Evolutionary conservation across 176 grass and related monocot species (phyloP), one percentile per base, ranked within the genome.

Genomic region (Pharus latifolius): DNA sequence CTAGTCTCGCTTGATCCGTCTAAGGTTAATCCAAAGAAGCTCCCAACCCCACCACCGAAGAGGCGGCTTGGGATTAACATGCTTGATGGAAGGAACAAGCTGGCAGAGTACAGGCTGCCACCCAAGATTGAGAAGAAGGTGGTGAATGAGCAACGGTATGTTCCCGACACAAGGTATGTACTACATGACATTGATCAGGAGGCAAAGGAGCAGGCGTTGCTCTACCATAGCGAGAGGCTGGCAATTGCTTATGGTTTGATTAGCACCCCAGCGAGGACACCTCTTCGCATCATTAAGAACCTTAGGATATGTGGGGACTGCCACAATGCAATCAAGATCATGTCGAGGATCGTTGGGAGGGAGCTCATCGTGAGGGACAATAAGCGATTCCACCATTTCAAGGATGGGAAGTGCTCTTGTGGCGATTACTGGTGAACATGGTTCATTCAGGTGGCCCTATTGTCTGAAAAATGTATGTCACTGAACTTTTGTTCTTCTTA

Each of bases 251-350:
- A 91, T 55, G 84, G 91, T 11, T 70, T 91, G 53, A 96, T 96
- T 22, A 96, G 91, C 82, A 96, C 91, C 25, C 91, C 91, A 0
- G 87, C 91, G 4, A 91, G 91, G 72, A 91, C 91, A 10, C 91
- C 91, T 0, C 87, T 96, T 54, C 84, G 87, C 32, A 91, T 96
- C 52, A 96, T 91, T 69, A 96, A 96, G 74, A 91, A 91, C 82
- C 85, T 96, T 26, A 88, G 91, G 77, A 91, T 96, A 17, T 96
- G 91, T 2, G 91, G 91, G 1, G 91, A 96, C 76, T 96, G 91
- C 69, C 91, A 96, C 69, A 96, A 96, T 67, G 91, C 91, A 2
- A 96, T 96, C 65, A 91, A 91, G 81, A 91, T 96, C 40, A 96
- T 91, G 87, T 96, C 91, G 7, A 96, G 83, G 66, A 96, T 96